Percentiles rank a stretch among this genome's conserved stretches.
These are phyloP conservation scores for Mycena capillaripes DNA, from an alignment of 768 basidiomycete genomes.

Conservation along the genomic window DNA sequence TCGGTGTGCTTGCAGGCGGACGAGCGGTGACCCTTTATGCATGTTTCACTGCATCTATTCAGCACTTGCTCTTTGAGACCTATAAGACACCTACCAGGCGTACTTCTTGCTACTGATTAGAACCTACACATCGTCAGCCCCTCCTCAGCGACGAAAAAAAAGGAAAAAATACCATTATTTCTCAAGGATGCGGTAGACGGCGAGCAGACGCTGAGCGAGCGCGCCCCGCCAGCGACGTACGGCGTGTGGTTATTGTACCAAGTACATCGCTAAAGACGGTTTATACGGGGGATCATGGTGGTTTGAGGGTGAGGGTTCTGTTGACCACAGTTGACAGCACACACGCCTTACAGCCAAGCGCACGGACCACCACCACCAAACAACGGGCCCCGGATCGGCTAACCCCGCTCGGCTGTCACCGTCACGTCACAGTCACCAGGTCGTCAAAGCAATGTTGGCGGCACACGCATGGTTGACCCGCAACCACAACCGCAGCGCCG, in stretches of 20 bases:
- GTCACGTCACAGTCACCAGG: neutral
- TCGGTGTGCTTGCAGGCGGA: conserved; percentile 91
- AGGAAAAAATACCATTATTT: conserved; percentile 58
- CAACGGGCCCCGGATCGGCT: neutral
- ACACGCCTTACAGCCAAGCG: conserved; percentile 50
- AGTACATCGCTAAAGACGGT: conserved; percentile 47
- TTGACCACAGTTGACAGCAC: conserved; percentile 69
- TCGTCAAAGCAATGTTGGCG: no score
- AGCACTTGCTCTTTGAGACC: neutral
- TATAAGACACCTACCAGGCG: conserved; percentile 72
- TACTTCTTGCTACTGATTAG: conserved; percentile 85
- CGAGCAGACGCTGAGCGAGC: conserved; percentile 48
- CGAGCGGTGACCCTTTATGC: conserved; percentile 95
- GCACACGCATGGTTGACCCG: neutral
- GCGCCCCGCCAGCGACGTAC: conserved; percentile 70
- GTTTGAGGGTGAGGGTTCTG: conserved; percentile 52
- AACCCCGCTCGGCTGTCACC: neutral
- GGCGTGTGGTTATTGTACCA: conserved; percentile 66
- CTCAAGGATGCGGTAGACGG: conserved; percentile 42
- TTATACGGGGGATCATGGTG: conserved; percentile 60
- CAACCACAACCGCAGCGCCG: neutral
- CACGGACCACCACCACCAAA: conserved; percentile 52
- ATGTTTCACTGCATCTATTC: conserved; percentile 75
- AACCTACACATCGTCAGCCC: conserved; percentile 58
- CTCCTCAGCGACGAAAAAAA: neutral